Percentiles rank a stretch among this genome's conserved stretches.
These are phyloP conservation scores for Leccinum subtestaceum DNA, from an alignment of 768 basidiomycete species.

Conservation along the genomic window DNA sequence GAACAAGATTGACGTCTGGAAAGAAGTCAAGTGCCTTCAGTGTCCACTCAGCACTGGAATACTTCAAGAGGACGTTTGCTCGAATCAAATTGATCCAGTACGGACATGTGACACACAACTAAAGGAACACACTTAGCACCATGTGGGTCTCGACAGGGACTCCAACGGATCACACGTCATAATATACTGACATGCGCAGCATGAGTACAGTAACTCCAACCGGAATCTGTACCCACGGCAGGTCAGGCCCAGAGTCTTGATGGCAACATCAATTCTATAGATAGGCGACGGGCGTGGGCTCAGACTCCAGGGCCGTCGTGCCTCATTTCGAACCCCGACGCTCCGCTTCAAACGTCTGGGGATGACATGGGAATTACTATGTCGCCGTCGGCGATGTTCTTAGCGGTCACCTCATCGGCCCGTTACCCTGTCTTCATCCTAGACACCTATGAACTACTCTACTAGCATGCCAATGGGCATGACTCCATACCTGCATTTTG, in stretches of 20 bases:
- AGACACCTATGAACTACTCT: slow-evolving; percentile 5
- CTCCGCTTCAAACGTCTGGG: neutral
- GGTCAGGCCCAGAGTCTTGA: neutral
- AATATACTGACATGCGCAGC: too few species aligned
- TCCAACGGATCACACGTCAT: too few species aligned
- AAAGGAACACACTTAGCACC: neutral
- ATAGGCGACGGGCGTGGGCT: too few species aligned
- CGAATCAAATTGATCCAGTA: too few species aligned
- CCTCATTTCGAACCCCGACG: neutral
- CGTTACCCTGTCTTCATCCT: neutral
- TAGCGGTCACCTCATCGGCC: neutral
- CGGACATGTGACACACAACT: neutral
- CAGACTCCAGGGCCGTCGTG: too few species aligned
- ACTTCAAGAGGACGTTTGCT: neutral
- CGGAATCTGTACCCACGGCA: neutral
- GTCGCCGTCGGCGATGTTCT: neutral
- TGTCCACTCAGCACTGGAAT: neutral
- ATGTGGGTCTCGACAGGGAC: too few species aligned
- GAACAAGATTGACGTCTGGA: neutral
- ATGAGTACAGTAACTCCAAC: too few species aligned
- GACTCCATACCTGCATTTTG: slow-evolving; percentile 71
- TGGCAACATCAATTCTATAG: too few species aligned
- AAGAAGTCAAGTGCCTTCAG: neutral
- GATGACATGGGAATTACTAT: neutral
- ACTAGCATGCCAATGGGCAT: slow-evolving; percentile 37